Evolutionary conservation across 768 basidiomycete species (phyloP).

Genomic region (Auriscalpium microsporum): DNA sequence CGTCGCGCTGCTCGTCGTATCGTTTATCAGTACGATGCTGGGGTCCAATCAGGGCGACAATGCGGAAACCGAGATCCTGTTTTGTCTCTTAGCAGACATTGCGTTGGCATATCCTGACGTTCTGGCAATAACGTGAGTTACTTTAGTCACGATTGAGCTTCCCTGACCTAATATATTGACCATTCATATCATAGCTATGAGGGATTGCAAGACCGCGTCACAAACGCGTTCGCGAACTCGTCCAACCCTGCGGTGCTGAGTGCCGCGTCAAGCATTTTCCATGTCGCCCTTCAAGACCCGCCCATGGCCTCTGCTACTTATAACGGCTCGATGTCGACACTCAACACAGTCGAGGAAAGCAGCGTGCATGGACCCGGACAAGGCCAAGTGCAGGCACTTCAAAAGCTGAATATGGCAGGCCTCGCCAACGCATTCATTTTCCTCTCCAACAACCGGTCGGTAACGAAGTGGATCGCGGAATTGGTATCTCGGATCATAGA

Average conservation of each 20-base stretch:
- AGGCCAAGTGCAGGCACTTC: slow-evolving; percentile 50
- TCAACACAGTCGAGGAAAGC: slow-evolving; percentile 54
- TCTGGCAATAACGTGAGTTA: slow-evolving; percentile 61
- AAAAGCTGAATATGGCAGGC: slow-evolving; percentile 67
- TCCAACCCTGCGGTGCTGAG: slow-evolving; percentile 65
- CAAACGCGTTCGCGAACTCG: slow-evolving; percentile 60
- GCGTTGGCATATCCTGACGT: slow-evolving; percentile 61
- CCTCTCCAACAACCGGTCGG: slow-evolving; percentile 36
- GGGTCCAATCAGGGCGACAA: slow-evolving; percentile 71
- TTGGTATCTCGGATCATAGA: slow-evolving; percentile 45
- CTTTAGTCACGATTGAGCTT: neutral
- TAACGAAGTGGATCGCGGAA: slow-evolving; percentile 71
- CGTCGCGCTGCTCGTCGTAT: slow-evolving; percentile 63
- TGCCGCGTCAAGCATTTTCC: slow-evolving; percentile 69
- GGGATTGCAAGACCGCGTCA: slow-evolving; percentile 64
- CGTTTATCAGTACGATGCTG: slow-evolving; percentile 71
- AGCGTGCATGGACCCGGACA: slow-evolving; percentile 36
- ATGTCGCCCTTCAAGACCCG: slow-evolving; percentile 51
- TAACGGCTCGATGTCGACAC: slow-evolving; percentile 53
- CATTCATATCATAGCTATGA: slow-evolving; percentile 48
- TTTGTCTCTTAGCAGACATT: slow-evolving; percentile 66
- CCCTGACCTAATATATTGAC: slow-evolving; percentile 10
- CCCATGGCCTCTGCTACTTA: slow-evolving; percentile 31
- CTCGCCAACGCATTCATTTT: slow-evolving; percentile 69
- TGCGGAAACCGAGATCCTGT: slow-evolving; percentile 74